Evolutionary conservation across 192 early-diverging fungal genomes (phyloP), one percentile per base, ranked within the genome.

Genomic region (Haplosporangium gracile): DNA sequence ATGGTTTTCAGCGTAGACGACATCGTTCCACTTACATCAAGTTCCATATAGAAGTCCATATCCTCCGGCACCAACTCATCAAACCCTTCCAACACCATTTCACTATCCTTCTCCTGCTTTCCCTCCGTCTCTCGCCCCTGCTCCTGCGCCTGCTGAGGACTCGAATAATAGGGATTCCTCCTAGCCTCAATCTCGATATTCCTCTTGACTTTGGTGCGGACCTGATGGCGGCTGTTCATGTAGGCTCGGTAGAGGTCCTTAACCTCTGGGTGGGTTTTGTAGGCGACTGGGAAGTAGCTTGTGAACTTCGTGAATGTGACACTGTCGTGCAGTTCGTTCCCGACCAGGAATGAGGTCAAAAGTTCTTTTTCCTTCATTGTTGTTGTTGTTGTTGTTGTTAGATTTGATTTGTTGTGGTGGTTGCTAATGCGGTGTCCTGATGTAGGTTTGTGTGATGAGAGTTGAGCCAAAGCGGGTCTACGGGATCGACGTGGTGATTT

Each of bases 151-250:
- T 32, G 75, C 18, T 29, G 24, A 43, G 18, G 57, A 70, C 29
- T 20, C 0, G 18, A 26, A 57, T 81, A 63, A 26, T 78, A 81
- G 0, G 84, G 84, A 26, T 86, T 86, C 10, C 84, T 65, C 34
- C 77, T 75, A n/a, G 80, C 82, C 45, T 88, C 87, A 38, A 88
- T 77, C 10, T 82, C 87, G 42, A 88, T 88, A 70, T 88, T 88
- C 26, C 79, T 60, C 16, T 69, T 74, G 26, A 88, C 82, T 38
- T 74, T 83, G n/a, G 38, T 78, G n/a, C 82, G 65, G 38, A 79
- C 78, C 32, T 82, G 78, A 29, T 82, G 78, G 4, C 87, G 77
- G 11, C 78, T 72, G 40, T 75, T 78, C 32, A 75, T 68, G 70
- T 79, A 88, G 1, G 69, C 82, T 4, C 82, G 73, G 49, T 88